Evolutionary conservation across 1,284 basidiomycete genomes (phyloP).

Genomic region (Malassezia sympodialis): DNA sequence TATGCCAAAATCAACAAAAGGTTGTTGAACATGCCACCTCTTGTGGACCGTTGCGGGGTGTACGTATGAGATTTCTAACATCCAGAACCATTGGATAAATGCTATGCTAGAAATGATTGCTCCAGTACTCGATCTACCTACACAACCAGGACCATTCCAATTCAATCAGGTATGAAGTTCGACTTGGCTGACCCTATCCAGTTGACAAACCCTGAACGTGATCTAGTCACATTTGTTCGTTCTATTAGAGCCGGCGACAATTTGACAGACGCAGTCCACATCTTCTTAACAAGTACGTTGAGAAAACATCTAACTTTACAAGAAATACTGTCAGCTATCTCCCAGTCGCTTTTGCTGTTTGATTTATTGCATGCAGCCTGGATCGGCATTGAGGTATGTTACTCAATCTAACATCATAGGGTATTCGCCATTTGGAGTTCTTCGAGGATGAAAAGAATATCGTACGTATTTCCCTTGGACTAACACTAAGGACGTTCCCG

Average conservation of each 20-base stretch:
- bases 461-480: background rate
- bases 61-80: background rate
- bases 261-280: background rate
- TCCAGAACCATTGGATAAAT: background rate
- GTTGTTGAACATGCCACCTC: background rate
- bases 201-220: slow-evolving; percentile 1
- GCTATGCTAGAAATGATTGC: slow-evolving; percentile 4
- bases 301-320: background rate
- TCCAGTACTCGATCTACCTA: background rate
- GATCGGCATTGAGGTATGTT: slow-evolving; percentile 12
- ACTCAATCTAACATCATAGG: background rate
- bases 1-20: background rate
- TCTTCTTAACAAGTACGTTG: slow-evolving; percentile 2
- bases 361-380: slow-evolving; percentile 11
- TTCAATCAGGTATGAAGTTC: background rate
- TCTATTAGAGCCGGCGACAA: background rate
- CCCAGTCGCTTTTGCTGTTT: background rate
- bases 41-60: background rate
- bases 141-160: background rate
- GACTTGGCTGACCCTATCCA: background rate
- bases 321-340: background rate
- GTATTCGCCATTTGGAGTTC: background rate
- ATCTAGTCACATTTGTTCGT: background rate
- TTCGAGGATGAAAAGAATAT: background rate
- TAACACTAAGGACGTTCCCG: background rate